Evolutionary conservation across 208 protist genomes (phyloP).

Genomic region (Borovskyia barvae): DNA sequence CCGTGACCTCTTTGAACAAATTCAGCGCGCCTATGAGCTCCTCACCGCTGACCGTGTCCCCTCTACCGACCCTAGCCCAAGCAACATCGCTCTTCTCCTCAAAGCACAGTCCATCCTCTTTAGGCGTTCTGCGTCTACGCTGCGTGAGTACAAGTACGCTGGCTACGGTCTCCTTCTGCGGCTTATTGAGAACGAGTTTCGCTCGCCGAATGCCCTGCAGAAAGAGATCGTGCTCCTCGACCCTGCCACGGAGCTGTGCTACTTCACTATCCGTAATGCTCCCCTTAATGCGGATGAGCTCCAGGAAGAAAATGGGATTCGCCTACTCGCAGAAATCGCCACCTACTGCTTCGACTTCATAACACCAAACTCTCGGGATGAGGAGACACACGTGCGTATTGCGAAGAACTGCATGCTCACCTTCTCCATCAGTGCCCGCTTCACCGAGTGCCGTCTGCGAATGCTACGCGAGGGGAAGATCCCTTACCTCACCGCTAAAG

Average conservation of each 20-base stretch:
- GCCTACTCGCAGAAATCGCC: constrained; percentile 63
- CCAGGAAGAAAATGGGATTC: constrained; percentile 88
- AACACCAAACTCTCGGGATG: constrained; percentile 40
- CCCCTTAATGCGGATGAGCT: constrained; percentile 94
- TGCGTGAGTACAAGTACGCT: constrained; percentile 94
- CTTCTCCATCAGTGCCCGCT: constrained; percentile 67
- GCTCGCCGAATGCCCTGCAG: constrained; percentile 56
- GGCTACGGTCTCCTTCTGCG: constrained; percentile 90
- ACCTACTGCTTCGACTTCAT: constrained; percentile 76
- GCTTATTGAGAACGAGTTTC: constrained; percentile 75
- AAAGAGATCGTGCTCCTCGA: constrained; percentile 76
- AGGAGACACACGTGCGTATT: constrained; percentile 48
- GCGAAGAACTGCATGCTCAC: constrained; percentile 74
- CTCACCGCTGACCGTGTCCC: constrained; percentile 43
- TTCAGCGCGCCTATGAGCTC: constrained; percentile 90
- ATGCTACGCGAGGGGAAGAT: constrained; percentile 56
- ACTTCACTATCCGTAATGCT: constrained; percentile 87
- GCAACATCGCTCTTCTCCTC: constrained; percentile 75
- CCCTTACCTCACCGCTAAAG: constrained; percentile 50
- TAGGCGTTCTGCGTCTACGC: constrained; percentile 63
- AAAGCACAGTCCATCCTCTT: constrained; percentile 93
- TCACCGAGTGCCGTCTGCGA: constrained; percentile 66
- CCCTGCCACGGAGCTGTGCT: constrained; percentile 86
- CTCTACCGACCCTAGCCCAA: constrained; percentile 43
- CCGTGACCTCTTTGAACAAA: constrained; percentile 91